These are phyloP conservation scores for Salix viminalis DNA, from an alignment of 345 rosid genomes.

Conservation along the genomic window DNA sequence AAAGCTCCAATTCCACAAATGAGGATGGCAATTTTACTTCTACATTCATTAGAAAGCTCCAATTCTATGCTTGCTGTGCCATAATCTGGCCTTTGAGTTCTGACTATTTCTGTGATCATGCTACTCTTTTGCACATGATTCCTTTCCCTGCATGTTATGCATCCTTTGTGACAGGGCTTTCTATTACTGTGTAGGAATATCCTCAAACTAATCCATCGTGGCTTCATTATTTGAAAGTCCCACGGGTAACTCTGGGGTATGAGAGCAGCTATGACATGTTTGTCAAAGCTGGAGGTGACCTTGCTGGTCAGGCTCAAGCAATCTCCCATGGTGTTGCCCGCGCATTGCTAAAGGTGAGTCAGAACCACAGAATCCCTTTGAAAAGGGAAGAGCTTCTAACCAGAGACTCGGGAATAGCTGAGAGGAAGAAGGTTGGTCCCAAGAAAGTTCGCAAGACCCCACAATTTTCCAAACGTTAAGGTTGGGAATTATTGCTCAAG, in stretches of 20 bases:
- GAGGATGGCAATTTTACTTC: not conserved
- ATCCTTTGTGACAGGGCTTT: not conserved
- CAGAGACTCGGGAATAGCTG: constrained; percentile 82
- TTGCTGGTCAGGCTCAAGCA: constrained; percentile 96
- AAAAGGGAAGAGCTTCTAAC: constrained; percentile 80
- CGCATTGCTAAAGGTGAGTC: constrained; percentile 76
- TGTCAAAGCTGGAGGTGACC: constrained; percentile 94
- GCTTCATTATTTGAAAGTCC: constrained; percentile 81
- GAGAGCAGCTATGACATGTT: constrained; percentile 80
- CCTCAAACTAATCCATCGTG: constrained; percentile 96
- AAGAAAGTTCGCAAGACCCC: constrained; percentile 97
- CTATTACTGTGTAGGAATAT: constrained; percentile 57
- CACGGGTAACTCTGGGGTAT: constrained; percentile 72
- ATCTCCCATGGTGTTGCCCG: constrained; percentile 87
- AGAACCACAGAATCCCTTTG: constrained; percentile 62
- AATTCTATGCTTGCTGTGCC: not conserved
- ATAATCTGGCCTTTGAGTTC: not conserved
- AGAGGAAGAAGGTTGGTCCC: constrained; percentile 93
- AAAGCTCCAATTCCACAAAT: not conserved
- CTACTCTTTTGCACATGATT: too few species aligned
- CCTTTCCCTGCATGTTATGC: not conserved
- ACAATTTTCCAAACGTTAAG: constrained; percentile 81
- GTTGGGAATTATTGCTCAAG: not conserved
- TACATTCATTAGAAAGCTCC: not conserved
- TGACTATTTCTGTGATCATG: not conserved